Evolutionary conservation across 139 green algal genomes (phyloP).

Genomic region (Coelastrella sp.): DNA sequence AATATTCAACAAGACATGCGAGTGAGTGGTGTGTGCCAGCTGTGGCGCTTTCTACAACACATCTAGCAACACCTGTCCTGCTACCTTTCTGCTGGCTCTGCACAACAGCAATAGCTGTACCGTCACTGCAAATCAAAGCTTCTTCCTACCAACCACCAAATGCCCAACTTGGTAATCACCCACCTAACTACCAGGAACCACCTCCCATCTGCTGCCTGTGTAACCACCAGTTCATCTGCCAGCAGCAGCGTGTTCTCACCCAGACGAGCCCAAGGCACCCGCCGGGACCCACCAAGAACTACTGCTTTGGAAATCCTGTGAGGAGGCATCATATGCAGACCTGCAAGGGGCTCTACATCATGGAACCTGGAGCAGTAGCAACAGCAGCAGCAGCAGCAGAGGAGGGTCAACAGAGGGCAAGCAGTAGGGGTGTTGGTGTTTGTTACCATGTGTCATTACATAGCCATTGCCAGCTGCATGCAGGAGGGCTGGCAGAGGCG

Average conservation of each 20-base stretch:
- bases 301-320: constrained; percentile 57
- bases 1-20: neutral
- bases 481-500: neutral
- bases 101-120: no score
- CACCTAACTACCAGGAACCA: constrained; percentile 42
- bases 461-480: neutral
- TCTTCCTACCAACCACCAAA: neutral
- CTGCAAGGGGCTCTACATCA: constrained; percentile 77
- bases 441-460: neutral
- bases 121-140: no score
- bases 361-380: constrained; percentile 72
- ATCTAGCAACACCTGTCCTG: no score
- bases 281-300: constrained; percentile 56
- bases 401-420: neutral
- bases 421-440: neutral
- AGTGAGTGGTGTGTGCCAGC: neutral
- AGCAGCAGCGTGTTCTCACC: constrained; percentile 87
- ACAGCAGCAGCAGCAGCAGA: no score
- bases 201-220: constrained; percentile 14
- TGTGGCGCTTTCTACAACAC: neutral
- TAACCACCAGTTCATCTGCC: constrained; percentile 61
- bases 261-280: constrained; percentile 70
- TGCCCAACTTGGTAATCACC: neutral
- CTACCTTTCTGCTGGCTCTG: no score
- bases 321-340: constrained; percentile 17